phyloP scores from a whole-genome alignment of 139 green algal genomes.

The Picochlorum sp. region DNA sequence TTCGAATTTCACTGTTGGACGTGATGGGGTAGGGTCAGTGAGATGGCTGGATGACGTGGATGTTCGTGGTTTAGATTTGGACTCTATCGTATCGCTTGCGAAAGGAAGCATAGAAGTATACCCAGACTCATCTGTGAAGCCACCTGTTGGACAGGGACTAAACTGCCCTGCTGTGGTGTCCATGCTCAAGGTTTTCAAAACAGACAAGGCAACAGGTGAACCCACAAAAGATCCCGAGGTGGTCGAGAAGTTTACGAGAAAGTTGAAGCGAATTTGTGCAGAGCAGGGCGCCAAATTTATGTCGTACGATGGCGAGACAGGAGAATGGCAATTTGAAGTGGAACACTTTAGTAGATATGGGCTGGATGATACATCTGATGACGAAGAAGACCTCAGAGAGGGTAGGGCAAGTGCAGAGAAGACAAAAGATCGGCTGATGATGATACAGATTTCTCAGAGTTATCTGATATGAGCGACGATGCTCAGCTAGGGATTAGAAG shows the following conservation, averaged over 20 bases:
- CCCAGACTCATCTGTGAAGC: slow-evolving; percentile 43
- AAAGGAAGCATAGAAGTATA: slow-evolving; percentile 56
- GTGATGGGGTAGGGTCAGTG: slow-evolving; percentile 53
- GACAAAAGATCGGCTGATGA: background rate
- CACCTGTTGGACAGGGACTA: slow-evolving; percentile 64
- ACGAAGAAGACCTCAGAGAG: background rate
- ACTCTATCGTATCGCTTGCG: slow-evolving; percentile 56
- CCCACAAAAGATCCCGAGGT: slow-evolving; percentile 32
- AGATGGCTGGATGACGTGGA: slow-evolving; percentile 75
- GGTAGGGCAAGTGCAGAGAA: background rate
- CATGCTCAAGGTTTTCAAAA: slow-evolving; percentile 45
- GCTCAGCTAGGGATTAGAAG: background rate
- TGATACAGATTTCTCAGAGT: background rate
- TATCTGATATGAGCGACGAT: background rate
- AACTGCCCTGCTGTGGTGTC: slow-evolving; percentile 75
- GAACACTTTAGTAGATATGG: slow-evolving; percentile 89
- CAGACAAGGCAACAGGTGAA: slow-evolving; percentile 50
- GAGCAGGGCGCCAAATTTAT: slow-evolving; percentile 72
- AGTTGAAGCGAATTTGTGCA: slow-evolving; percentile 45
- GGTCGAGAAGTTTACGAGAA: slow-evolving; percentile 32
- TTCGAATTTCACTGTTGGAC: slow-evolving; percentile 59
- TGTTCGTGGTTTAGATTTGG: slow-evolving; percentile 59
- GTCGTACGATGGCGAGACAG: slow-evolving; percentile 55
- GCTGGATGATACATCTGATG: slow-evolving; percentile 37
- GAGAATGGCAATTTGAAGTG: slow-evolving; percentile 82